Evolutionary conservation across 192 early-diverging fungal genomes (phyloP), one percentile per base, ranked within the genome.

Genomic region (Gorgonomyces haynaldii): DNA sequence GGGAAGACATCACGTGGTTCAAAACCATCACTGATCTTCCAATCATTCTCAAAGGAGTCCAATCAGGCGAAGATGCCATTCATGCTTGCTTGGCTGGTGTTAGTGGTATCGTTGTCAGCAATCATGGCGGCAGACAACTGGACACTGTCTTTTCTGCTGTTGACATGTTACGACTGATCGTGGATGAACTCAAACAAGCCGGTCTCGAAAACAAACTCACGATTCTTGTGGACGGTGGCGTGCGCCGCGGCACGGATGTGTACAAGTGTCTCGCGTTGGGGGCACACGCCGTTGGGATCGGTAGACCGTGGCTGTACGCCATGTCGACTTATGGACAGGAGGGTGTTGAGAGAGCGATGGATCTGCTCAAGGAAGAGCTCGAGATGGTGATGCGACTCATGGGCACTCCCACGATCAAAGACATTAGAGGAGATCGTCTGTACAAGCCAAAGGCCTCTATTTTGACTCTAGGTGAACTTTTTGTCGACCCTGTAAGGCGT

Each of bases 91-190:
- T 80, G 35, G 46, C 74, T 45, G 92, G 91, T 5, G 75, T 81
- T 41, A 74, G 74, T 15, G 96, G 85, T 35, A 79, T 97, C 34
- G 81, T 96, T 16, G 67, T 99, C 12, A 89, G 85, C 31, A 99
- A 99, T 60, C 96, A 99, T 56, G 96, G 94, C 39, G 96, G 96
- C 15, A 70, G 96, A 3, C 96, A 99, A 62, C 61, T 99, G 37
- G 96, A 97, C 45, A 83, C 82, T 4, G 60, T 72, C 12, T 61
- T 80, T 45, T 71, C 81, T 3, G 80, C 79, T 1, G 84, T 96
- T 48, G 94, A 99, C 40, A 81, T 88, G 7, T 61, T 99, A 25
- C 81, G 81, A 8, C 90, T 95, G 47, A 85, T 93, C 15, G 73
- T 92, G 58, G 76, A 78, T 19, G 87, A 78, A 41, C 67, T 61